Conservation (phyloP, 1,284 basidiomycete species). For the Calocybe gambosa region DNA sequence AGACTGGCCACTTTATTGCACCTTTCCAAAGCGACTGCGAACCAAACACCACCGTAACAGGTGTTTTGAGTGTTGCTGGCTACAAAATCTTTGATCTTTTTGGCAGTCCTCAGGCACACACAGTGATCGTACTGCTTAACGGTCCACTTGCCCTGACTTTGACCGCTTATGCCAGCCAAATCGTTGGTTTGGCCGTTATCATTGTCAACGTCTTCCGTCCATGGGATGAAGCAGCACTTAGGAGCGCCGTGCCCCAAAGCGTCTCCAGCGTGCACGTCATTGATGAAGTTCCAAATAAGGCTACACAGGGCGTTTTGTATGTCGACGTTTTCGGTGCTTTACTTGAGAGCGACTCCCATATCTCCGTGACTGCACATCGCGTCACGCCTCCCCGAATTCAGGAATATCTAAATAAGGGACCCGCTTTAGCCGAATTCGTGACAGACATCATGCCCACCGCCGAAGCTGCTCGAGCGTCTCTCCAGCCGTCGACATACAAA, state of each 20-base stretch:
- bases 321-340: constrained; percentile 66
- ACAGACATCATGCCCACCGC: constrained; percentile 23
- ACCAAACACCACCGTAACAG: constrained; percentile 30
- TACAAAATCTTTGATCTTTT: constrained; percentile 65
- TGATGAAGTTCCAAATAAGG: constrained; percentile 65
- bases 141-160: constrained; percentile 60
- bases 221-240: constrained; percentile 63
- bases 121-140: constrained; percentile 61
- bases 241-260: constrained; percentile 49
- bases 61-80: constrained; percentile 46
- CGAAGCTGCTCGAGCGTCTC: constrained; percentile 12
- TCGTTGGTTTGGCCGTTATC: constrained; percentile 53
- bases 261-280: constrained; percentile 60
- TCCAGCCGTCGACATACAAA: constrained; percentile 31
- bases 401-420: constrained; percentile 42
- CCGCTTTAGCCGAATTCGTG: constrained; percentile 43
- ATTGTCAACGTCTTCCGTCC: constrained; percentile 72
- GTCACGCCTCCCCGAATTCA: constrained; percentile 52
- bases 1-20: constrained; percentile 51
- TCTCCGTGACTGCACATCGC: constrained; percentile 51
- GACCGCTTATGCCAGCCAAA: constrained; percentile 40
- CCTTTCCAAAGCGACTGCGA: constrained; percentile 24
- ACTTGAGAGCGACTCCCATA: constrained; percentile 34
- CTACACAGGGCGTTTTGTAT: constrained; percentile 62
- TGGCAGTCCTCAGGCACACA: constrained; percentile 53